Evolutionary conservation across 169 alveolate genomes (phyloP), one percentile per base, ranked within the genome.

Genomic region (Plasmodium blacklocki): DNA sequence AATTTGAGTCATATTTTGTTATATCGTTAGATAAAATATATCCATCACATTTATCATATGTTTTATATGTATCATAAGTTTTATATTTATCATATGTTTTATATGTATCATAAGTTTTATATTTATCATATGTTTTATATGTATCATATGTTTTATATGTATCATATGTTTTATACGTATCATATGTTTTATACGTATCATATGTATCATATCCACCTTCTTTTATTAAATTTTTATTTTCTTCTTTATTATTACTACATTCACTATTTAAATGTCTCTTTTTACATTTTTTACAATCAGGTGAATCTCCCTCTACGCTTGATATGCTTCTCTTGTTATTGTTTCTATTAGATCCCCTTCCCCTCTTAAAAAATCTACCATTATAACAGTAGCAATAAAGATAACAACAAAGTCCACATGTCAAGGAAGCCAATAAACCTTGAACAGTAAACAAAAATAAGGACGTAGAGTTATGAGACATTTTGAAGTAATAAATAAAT

Each of bases 371-470:
- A 23, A 18, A n/a, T 56, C 58, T 67, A 67, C 15, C 58, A 72
- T 80, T 80, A 50, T 75, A 80, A 39, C 90, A 63, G n/a, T 80
- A 80, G 8, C 74, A 72, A 68, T 80, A 80, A 49, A 80, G 56
- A 39, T 54, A 56, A 64, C 83, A 80, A 50, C 90, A 80, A n/a
- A 80, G 73, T 1, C 90, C 73, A 39, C 90, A 80, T 4, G 90
- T 80, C 29, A 80, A n/a, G 32, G 76, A 68, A 3, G 90, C 90
- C 63, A 80, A 54, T 39, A 80, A 43, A 23, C 90, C 90, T 39
- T 80, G 90, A 12, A 68, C 83, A 14, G 90, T 80, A 47, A 80
- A 80, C 62, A 80, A 56, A 45, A 80, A 68, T 18, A 80, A 50
- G 14, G 85, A 67, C 26, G 90, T 32, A 15, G 54, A 15, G 52